phyloP scores from a whole-genome alignment of 805 yeast species.

The Candida broadrunensis region DNA sequence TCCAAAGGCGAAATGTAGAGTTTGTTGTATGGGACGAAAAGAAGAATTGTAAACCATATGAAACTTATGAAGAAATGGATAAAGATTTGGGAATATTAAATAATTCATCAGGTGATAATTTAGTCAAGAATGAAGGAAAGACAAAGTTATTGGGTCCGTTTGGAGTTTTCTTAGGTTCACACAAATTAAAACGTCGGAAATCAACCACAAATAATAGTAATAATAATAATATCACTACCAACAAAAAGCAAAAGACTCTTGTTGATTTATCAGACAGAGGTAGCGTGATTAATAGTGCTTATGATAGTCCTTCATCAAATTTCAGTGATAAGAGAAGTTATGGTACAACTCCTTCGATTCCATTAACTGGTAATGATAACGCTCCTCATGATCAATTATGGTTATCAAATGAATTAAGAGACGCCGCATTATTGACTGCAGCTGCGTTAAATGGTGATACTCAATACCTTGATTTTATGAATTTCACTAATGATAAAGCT shows the following conservation, averaged over 20 bases:
- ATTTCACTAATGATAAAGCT: slow-evolving; percentile 8
- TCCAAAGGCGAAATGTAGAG: slow-evolving; percentile 68
- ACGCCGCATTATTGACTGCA: slow-evolving; percentile 71
- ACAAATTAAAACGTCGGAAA: neutral
- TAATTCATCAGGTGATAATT: slow-evolving; percentile 30
- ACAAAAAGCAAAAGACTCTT: neutral
- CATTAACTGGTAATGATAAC: slow-evolving; percentile 10
- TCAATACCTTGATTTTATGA: slow-evolving; percentile 54
- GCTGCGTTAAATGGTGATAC: slow-evolving; percentile 65
- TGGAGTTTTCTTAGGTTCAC: slow-evolving; percentile 60
- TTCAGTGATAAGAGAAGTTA: neutral
- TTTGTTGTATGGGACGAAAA: slow-evolving; percentile 69
- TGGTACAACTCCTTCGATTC: slow-evolving; percentile 1
- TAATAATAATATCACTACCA: no score
- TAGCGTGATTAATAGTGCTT: neutral
- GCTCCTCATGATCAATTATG: slow-evolving; percentile 53
- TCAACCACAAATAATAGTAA: neutral
- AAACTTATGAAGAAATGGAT: slow-evolving; percentile 82
- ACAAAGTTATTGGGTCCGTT: slow-evolving; percentile 72
- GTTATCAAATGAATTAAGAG: slow-evolving; percentile 68
- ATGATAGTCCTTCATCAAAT: neutral
- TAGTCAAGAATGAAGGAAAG: slow-evolving; percentile 35
- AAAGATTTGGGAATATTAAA: slow-evolving; percentile 58
- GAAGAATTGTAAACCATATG: slow-evolving; percentile 46
- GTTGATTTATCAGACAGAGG: neutral